Percentiles rank a stretch among this genome's conserved stretches.
Evolutionary conservation across 176 grass and related monocot species (phyloP).

Genomic region (bread wheat (Triticum aestivum)): IWGSC_CS_RefSeq_v2.1 NC_057801.1:631225560-631226059

Average conservation of each 20-base stretch:
- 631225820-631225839: background rate
- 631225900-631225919: background rate
- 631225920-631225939: background rate
- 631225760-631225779: background rate
- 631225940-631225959: background rate
- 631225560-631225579: background rate
- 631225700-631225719: background rate
- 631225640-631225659: conserved; percentile 8
- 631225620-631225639: background rate
- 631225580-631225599: background rate
- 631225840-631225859: background rate
- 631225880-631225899: background rate
- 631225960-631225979: background rate
- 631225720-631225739: background rate
- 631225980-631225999: conserved; percentile 1
- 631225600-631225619: background rate
- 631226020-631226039: background rate
- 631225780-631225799: background rate
- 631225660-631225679: background rate
- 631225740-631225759: background rate
- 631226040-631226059: background rate
- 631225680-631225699: background rate
- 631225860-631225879: background rate
- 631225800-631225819: background rate
- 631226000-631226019: background rate